Conservation (phyloP, 805 yeast genomes). For the Tetrapisispora namnaoensis region DNA sequence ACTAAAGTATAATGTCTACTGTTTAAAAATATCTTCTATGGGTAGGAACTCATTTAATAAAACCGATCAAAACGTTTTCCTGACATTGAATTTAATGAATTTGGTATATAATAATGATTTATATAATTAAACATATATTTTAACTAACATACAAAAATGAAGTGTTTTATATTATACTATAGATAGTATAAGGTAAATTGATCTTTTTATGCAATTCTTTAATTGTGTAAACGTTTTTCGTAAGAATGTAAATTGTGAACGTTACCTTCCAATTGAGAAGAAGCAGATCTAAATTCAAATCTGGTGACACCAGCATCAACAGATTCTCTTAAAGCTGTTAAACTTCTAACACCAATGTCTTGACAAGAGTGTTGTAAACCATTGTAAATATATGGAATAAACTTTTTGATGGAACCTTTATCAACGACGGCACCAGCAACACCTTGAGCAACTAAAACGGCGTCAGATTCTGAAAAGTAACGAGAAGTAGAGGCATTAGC, state of each 20-base stretch:
- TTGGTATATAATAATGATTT: background rate
- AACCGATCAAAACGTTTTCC: background rate
- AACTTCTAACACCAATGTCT: slow-evolving; percentile 82
- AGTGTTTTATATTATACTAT: background rate
- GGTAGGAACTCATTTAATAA: background rate
- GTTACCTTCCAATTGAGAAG: slow-evolving; percentile 99
- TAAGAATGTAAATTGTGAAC: slow-evolving; percentile 92
- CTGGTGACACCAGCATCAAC: slow-evolving; percentile 67
- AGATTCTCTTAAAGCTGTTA: slow-evolving; percentile 49
- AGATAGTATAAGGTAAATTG: background rate
- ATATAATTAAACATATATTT: background rate
- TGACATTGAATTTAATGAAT: slow-evolving; percentile 6
- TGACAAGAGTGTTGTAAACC: slow-evolving; percentile 98
- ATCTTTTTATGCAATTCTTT: slow-evolving; percentile 13
- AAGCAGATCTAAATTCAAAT: slow-evolving; percentile 96
- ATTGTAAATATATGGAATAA: slow-evolving; percentile 84
- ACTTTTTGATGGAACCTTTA: slow-evolving; percentile 90
- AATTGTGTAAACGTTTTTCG: slow-evolving; percentile 94
- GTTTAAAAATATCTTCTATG: background rate
- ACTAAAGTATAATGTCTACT: too few relatives aligned
- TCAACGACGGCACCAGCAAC: slow-evolving; percentile 95
- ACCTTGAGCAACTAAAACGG: slow-evolving; percentile 97
- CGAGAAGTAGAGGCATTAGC: slow-evolving; percentile 98
- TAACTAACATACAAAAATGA: background rate
- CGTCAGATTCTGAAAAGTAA: slow-evolving; percentile 92